Evolutionary conservation across 768 basidiomycete species (phyloP).

Genomic region (Suillus subaureus): DNA sequence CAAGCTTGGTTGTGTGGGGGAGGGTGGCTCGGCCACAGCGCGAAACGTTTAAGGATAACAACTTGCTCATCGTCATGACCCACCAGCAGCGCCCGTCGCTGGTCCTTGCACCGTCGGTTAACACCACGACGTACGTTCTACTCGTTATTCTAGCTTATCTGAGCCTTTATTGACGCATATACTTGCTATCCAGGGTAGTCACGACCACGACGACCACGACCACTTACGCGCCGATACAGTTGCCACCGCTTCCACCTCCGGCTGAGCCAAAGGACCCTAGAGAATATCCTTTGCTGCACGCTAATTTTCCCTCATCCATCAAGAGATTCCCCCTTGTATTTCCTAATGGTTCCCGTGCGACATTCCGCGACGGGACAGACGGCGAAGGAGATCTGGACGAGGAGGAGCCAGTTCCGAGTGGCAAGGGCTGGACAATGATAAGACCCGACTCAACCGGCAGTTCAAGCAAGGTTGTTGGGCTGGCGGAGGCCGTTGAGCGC

Average conservation of each 20-base stretch:
- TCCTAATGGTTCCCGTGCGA: conserved; percentile 79
- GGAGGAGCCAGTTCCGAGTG: conserved; percentile 65
- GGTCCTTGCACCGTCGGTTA: conserved; percentile 78
- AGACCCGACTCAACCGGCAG: conserved; percentile 62
- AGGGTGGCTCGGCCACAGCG: conserved; percentile 34
- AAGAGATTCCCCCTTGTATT: conserved; percentile 79
- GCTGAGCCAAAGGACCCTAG: conserved; percentile 76
- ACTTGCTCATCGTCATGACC: conserved; percentile 52
- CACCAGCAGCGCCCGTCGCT: conserved; percentile 65
- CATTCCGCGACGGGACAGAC: conserved; percentile 70
- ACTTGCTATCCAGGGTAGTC: conserved; percentile 59
- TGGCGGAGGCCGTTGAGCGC: conserved; percentile 81
- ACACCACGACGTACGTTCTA: conserved; percentile 74
- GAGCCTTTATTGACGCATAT: conserved; percentile 25
- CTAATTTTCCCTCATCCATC: conserved; percentile 70
- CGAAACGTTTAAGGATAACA: conserved; percentile 18
- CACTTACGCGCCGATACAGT: conserved; percentile 83
- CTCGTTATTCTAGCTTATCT: background rate
- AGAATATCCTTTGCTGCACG: conserved; percentile 76
- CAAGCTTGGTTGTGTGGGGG: conserved; percentile 32
- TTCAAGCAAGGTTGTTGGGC: conserved; percentile 54
- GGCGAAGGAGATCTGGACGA: conserved; percentile 70
- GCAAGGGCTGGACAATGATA: conserved; percentile 77
- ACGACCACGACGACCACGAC: conserved; percentile 93
- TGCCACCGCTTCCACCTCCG: conserved; percentile 74